Evolutionary conservation across 139 green algal genomes (phyloP).

Genomic region (Yamagishiella unicocca): DNA sequence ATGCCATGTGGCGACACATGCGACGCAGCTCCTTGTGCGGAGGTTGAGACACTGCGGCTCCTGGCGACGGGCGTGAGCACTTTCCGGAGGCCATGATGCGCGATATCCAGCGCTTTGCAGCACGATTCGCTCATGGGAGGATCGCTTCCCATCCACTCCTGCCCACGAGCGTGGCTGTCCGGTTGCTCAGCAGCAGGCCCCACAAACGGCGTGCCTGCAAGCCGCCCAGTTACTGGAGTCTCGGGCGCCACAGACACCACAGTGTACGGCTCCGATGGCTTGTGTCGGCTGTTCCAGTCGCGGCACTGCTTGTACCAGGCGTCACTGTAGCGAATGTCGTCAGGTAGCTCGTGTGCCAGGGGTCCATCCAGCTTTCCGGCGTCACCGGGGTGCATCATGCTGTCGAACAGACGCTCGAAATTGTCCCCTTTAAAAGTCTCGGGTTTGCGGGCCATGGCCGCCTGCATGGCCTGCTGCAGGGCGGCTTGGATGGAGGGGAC

Average conservation of each 20-base stretch:
- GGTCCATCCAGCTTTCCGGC: slow-evolving; percentile 44
- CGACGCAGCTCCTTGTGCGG: neutral
- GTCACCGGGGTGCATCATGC: slow-evolving; percentile 37
- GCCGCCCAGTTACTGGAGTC: neutral
- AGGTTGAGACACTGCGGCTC: slow-evolving; percentile 8
- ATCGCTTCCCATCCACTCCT: neutral
- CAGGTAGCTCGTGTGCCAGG: slow-evolving; percentile 35
- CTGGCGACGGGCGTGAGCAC: slow-evolving; percentile 27
- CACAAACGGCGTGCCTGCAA: neutral
- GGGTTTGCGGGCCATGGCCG: neutral
- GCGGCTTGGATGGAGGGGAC: slow-evolving; percentile 7
- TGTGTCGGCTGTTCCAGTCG: slow-evolving; percentile 34
- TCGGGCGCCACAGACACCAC: neutral
- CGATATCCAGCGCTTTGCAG: slow-evolving; percentile 13
- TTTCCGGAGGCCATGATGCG: slow-evolving; percentile 1
- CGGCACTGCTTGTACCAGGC: slow-evolving; percentile 22
- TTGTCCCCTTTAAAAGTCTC: slow-evolving; percentile 29
- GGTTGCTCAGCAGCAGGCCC: neutral
- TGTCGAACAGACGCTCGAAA: slow-evolving; percentile 34
- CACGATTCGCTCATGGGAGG: slow-evolving; percentile 6
- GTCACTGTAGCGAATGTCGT: slow-evolving; percentile 23
- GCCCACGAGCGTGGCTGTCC: neutral
- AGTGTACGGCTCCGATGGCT: neutral
- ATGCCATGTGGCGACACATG: no score
- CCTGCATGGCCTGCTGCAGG: slow-evolving; percentile 30